Evolutionary conservation across 2,329 filamentous ascomycete genomes (phyloP).

Genomic region (Emmonsiellopsis sp.): DNA sequence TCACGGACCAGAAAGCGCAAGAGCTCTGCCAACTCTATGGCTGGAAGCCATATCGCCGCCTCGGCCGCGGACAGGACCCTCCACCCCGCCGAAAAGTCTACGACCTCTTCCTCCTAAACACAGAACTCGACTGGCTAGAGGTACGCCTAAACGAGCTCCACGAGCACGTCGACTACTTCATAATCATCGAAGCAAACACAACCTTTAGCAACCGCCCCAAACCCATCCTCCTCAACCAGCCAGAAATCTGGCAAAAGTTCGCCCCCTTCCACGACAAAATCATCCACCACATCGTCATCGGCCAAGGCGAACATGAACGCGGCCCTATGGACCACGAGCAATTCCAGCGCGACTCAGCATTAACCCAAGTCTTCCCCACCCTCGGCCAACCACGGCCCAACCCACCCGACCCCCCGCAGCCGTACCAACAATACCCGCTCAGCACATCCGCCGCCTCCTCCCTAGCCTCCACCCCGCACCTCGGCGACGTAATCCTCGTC

Average conservation of each 20-base stretch:
- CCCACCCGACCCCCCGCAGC: too few relatives aligned
- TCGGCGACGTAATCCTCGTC: constrained; percentile 5
- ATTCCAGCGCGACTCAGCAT: constrained; percentile 49
- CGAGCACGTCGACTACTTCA: constrained; percentile 54
- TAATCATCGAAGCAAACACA: constrained; percentile 51
- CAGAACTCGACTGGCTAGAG: constrained; percentile 58
- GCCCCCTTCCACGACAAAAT: constrained; percentile 50
- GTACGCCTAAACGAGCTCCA: constrained; percentile 53
- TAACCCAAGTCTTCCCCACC: constrained; percentile 46
- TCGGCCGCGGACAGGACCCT: background rate
- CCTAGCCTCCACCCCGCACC: background rate
- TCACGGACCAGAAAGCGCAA: background rate
- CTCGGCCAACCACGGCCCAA: constrained; percentile 20
- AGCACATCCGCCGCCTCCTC: background rate
- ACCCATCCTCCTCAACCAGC: constrained; percentile 38
- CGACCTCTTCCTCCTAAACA: constrained; percentile 55
- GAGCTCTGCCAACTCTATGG: background rate
- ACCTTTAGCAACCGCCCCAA: constrained; percentile 53
- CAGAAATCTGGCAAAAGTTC: constrained; percentile 46
- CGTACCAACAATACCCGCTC: background rate
- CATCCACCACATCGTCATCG: constrained; percentile 47
- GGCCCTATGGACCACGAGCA: constrained; percentile 45
- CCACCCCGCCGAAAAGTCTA: constrained; percentile 43
- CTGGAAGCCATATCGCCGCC: background rate
- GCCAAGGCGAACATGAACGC: background rate